Evolutionary conservation across 352 stramenopile species (phyloP).

Genomic region (Phytopythium montanum): DNA sequence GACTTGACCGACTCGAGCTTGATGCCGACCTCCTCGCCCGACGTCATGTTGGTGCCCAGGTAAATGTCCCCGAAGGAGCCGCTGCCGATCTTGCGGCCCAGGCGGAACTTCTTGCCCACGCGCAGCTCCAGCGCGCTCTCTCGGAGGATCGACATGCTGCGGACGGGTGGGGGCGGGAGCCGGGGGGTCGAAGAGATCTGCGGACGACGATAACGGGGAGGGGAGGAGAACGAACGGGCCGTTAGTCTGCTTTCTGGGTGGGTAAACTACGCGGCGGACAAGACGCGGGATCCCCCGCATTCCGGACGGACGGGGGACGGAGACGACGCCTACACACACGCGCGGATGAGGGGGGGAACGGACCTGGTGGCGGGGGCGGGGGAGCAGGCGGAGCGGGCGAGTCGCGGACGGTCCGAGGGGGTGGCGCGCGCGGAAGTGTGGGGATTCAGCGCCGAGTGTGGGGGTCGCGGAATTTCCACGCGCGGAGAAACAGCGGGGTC

Average conservation of each 20-base stretch:
- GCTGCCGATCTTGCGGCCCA: slow-evolving; percentile 98
- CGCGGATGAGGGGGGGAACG: too few relatives aligned
- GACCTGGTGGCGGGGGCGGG: too few relatives aligned
- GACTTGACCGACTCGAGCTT: slow-evolving; percentile 99
- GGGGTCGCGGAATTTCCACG: slow-evolving; percentile 2
- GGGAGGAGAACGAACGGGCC: too few relatives aligned
- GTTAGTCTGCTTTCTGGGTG: too few relatives aligned
- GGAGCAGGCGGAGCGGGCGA: too few relatives aligned
- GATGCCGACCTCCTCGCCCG: slow-evolving; percentile 97
- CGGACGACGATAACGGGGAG: too few relatives aligned
- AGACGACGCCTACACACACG: too few relatives aligned
- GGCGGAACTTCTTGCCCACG: slow-evolving; percentile 99
- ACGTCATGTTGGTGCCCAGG: slow-evolving; percentile 99
- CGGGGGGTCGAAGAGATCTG: too few relatives aligned
- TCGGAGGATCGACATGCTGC: slow-evolving; percentile 1
- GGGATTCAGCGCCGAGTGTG: background rate
- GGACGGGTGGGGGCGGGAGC: too few relatives aligned
- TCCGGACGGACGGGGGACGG: too few relatives aligned
- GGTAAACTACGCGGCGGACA: too few relatives aligned
- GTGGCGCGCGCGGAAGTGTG: background rate
- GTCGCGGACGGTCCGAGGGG: slow-evolving; percentile 1
- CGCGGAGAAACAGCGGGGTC: background rate
- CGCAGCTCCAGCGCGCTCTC: slow-evolving; percentile 90
- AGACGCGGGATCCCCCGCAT: too few relatives aligned
- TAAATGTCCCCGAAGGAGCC: slow-evolving; percentile 99